Evolutionary conservation across 495 filamentous ascomycete genomes (phyloP).

Genomic region (Neurospora sp.): DNA sequence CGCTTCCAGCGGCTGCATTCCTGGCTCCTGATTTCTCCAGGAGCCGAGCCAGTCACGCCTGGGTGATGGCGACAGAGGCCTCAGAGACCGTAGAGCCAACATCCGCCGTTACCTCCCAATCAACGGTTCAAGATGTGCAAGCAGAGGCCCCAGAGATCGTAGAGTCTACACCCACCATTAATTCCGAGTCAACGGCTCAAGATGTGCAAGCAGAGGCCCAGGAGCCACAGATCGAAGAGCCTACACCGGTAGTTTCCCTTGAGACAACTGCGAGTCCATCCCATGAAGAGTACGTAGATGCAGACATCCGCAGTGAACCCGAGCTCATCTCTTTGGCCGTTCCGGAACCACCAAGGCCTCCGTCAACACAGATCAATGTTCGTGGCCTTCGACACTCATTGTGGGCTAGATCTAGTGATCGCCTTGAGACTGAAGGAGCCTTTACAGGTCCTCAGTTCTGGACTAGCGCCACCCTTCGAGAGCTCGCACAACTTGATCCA

Average conservation of each 20-base stretch:
- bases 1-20: background rate
- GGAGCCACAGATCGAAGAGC: background rate
- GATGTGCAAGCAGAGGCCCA: background rate
- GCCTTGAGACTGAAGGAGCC: background rate
- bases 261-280: background rate
- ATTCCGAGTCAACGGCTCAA: background rate
- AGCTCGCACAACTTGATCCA: background rate
- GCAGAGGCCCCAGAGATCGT: background rate
- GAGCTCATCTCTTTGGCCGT: background rate
- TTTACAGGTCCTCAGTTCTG: background rate
- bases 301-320: background rate
- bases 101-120: background rate
- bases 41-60: background rate
- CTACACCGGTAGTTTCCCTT: background rate
- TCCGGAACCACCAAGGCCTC: background rate
- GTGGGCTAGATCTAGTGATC: background rate
- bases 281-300: background rate
- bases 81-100: background rate
- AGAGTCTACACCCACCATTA: too few species aligned
- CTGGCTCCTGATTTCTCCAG: background rate
- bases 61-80: background rate
- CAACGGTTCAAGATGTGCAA: background rate
- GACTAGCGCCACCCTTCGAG: background rate
- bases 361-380: background rate
- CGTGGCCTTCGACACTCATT: background rate